phyloP scores from a whole-genome alignment of 129 eudicot genomes.

The Centaurea solstitialis region DNA sequence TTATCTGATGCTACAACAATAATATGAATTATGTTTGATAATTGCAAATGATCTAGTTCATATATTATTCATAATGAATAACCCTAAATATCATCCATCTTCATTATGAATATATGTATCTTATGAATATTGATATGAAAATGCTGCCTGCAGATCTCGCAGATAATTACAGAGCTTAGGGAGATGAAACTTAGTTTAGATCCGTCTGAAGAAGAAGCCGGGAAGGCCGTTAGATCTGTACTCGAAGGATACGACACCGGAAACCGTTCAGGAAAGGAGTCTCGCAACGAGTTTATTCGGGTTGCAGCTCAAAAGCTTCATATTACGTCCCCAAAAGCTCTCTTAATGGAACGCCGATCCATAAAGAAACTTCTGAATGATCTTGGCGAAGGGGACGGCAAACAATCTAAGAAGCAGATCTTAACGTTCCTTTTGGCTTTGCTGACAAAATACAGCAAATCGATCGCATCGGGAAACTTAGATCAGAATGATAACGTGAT shows the following conservation, averaged over 20 bases:
- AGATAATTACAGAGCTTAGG: constrained; percentile 46
- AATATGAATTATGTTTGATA: neutral
- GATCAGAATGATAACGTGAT: constrained; percentile 24
- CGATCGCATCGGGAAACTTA: constrained; percentile 22
- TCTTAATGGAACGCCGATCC: constrained; percentile 66
- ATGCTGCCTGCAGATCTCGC: constrained; percentile 55
- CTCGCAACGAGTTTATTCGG: constrained; percentile 38
- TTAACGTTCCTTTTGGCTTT: constrained; percentile 45
- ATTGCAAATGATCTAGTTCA: neutral
- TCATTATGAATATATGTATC: neutral
- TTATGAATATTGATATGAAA: constrained; percentile 6
- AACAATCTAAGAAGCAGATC: constrained; percentile 46
- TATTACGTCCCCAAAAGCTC: constrained; percentile 55
- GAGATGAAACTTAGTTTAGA: constrained; percentile 43
- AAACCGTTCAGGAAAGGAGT: constrained; percentile 39
- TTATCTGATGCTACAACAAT: constrained; percentile 1
- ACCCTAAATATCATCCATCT: neutral
- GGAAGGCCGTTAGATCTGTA: constrained; percentile 43
- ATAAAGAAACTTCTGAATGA: constrained; percentile 47
- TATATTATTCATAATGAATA: neutral
- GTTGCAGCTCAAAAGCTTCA: constrained; percentile 55
- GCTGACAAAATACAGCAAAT: constrained; percentile 48
- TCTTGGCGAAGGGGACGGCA: constrained; percentile 32
- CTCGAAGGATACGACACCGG: constrained; percentile 41
- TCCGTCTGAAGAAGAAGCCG: constrained; percentile 73